Evolutionary conservation across 805 yeast species (phyloP), one percentile per base, ranked within the genome.

Genomic region (Tetrapisispora phaffii): DNA sequence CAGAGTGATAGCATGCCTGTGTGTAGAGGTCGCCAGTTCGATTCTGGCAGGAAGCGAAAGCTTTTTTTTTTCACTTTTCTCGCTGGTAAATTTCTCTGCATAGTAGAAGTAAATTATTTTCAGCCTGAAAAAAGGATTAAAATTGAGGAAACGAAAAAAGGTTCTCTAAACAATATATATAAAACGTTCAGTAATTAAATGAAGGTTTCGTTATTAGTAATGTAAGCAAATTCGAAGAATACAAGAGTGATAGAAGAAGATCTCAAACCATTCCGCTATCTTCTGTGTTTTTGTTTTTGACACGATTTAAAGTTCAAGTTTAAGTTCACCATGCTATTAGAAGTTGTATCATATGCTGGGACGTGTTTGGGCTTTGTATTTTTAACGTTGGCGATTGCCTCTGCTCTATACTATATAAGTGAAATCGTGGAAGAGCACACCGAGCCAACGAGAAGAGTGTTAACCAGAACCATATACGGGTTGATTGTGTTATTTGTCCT

Each of bases 1-100:
- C n/a, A n/a, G n/a, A n/a, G n/a, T n/a, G n/a, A n/a, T n/a, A n/a
- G n/a, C n/a, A n/a, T n/a, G n/a, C n/a, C n/a, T n/a, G n/a, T n/a
- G 85, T 84, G 94, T 93, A 82, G 82, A 82, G 90, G 87, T 82
- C 90, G 87, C 85, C 80, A 82, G 88, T 81, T 81, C 87, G 79
- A 81, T 79, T 79, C 87, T 80, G 86, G 83, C 83, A 80, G 75
- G 76, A 68, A 85, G 86, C 86, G 79, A 33, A 47, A 53, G 44
- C 53, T 63, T 66, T 61, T 34, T 16, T 34, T 34, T 34, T 35
- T 35, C 12, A 7, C 29, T 35, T 22, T 4, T 5, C 24, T 48
- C 17, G n/a, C n/a, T n/a, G n/a, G n/a, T n/a, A n/a, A n/a, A n/a
- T n/a, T n/a, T n/a, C n/a, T n/a, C n/a, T n/a, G n/a, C n/a, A n/a